A percentile compares a stretch with the other conserved stretches of the same genome.
Conservation (phyloP, 2,329 filamentous ascomycete genomes). For the Phialemoniopsis sp. region DNA sequence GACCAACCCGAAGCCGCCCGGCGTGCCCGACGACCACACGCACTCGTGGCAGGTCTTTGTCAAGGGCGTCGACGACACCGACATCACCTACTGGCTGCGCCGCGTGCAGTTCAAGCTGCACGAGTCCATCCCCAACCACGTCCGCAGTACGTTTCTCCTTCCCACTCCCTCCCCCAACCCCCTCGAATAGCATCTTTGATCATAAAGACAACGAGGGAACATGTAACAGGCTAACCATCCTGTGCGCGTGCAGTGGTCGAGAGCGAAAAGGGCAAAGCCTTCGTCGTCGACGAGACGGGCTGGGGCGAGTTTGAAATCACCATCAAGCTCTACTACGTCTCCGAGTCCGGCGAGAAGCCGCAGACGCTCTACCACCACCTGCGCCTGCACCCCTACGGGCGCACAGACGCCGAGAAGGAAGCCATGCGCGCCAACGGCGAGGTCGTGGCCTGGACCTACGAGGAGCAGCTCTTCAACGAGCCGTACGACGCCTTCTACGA, state of each 20-base stretch:
- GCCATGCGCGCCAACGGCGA: constrained; percentile 53
- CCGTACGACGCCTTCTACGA: constrained; percentile 92
- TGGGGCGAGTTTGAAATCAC: constrained; percentile 99
- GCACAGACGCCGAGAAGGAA: constrained; percentile 70
- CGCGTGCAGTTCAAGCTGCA: constrained; percentile 98
- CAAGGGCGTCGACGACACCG: constrained; percentile 80
- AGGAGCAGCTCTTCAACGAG: constrained; percentile 96
- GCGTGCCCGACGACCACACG: constrained; percentile 84
- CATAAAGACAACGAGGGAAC: no score
- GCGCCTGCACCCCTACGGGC: constrained; percentile 84
- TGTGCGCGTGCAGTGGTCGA: constrained; percentile 61
- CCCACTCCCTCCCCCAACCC: background rate
- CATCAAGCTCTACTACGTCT: constrained; percentile 89
- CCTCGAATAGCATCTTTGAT: no score
- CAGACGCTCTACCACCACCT: constrained; percentile 94
- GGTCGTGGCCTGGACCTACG: constrained; percentile 78
- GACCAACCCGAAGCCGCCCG: constrained; percentile 71
- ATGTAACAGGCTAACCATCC: no score
- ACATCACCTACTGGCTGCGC: constrained; percentile 92
- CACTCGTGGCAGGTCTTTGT: constrained; percentile 97
- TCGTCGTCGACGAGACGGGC: constrained; percentile 85
- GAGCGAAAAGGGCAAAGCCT: constrained; percentile 62
- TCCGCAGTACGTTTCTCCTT: constrained; percentile 56
- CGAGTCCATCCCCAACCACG: constrained; percentile 89
- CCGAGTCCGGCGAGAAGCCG: constrained; percentile 85